A percentile compares a stretch with the other conserved stretches of the same genome.
phyloP scores from a whole-genome alignment of 1,284 basidiomycete genomes.

The Phlebopus sp. region DNA sequence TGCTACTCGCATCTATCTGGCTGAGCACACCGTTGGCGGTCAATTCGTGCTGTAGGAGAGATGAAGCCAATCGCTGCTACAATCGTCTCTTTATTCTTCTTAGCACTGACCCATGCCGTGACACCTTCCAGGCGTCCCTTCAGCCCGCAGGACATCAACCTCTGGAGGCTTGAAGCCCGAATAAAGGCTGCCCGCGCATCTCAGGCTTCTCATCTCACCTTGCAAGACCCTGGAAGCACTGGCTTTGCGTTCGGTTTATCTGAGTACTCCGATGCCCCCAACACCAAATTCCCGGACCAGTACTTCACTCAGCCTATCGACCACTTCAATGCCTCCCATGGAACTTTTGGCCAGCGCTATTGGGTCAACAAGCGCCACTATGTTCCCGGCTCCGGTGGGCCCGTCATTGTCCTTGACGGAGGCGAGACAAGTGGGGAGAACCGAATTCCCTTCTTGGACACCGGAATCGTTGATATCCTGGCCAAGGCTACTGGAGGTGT shows the following conservation, averaged over 20 bases:
- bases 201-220: slow-evolving; percentile 15
- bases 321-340: slow-evolving; percentile 58
- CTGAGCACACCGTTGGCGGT: not conserved
- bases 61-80: slow-evolving; percentile 18
- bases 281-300: slow-evolving; percentile 48
- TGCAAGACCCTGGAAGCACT: slow-evolving; percentile 19
- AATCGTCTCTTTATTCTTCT: slow-evolving; percentile 12
- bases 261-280: slow-evolving; percentile 3
- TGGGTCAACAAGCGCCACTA: slow-evolving; percentile 91
- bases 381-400: slow-evolving; percentile 63
- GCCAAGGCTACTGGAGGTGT: slow-evolving; percentile 80
- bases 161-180: slow-evolving; percentile 37
- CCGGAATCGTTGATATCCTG: slow-evolving; percentile 85
- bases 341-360: slow-evolving; percentile 74
- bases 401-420: slow-evolving; percentile 80
- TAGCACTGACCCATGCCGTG: slow-evolving; percentile 13
- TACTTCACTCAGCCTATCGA: slow-evolving; percentile 87
- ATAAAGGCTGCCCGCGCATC: slow-evolving; percentile 10
- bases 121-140: slow-evolving; percentile 17
- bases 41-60: not conserved
- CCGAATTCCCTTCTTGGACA: slow-evolving; percentile 69
- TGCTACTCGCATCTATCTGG: not conserved
- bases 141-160: slow-evolving; percentile 41
- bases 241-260: slow-evolving; percentile 1
- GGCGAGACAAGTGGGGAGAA: slow-evolving; percentile 81